These are phyloP conservation scores for Rhodotorula kratochvilovae DNA, from an alignment of 768 basidiomycete genomes.

Conservation along the genomic window DNA sequence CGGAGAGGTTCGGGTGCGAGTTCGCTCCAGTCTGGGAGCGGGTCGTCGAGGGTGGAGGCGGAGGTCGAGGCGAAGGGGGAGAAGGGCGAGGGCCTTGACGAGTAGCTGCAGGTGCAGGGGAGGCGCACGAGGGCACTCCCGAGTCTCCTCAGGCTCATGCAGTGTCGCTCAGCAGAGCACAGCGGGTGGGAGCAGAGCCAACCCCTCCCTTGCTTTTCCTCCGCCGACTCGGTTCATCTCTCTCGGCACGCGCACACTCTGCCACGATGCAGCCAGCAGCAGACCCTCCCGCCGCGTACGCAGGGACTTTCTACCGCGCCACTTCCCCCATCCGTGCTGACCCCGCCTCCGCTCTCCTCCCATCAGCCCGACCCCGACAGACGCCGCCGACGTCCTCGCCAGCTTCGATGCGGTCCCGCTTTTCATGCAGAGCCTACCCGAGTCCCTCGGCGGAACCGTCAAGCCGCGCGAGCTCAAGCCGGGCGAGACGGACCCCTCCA, in stretches of 20 bases:
- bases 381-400: conserved; percentile 43
- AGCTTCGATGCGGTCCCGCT: conserved; percentile 68
- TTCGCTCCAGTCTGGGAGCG: background rate
- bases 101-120: background rate
- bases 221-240: background rate
- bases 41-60: conserved; percentile 5
- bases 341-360: background rate
- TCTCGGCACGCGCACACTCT: background rate
- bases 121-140: background rate
- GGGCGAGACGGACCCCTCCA: conserved; percentile 53
- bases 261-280: background rate
- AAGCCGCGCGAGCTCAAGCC: conserved; percentile 52
- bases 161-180: background rate
- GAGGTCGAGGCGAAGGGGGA: conserved; percentile 1
- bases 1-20: background rate
- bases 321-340: background rate
- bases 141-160: background rate
- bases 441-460: conserved; percentile 20
- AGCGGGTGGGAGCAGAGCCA: too few species aligned
- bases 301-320: background rate
- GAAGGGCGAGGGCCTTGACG: background rate
- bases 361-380: background rate
- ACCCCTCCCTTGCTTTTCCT: background rate
- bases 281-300: background rate
- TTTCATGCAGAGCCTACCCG: conserved; percentile 84